Evolutionary conservation across 2,329 filamentous ascomycete genomes (phyloP).

Genomic region (Botrytis medusae): DNA sequence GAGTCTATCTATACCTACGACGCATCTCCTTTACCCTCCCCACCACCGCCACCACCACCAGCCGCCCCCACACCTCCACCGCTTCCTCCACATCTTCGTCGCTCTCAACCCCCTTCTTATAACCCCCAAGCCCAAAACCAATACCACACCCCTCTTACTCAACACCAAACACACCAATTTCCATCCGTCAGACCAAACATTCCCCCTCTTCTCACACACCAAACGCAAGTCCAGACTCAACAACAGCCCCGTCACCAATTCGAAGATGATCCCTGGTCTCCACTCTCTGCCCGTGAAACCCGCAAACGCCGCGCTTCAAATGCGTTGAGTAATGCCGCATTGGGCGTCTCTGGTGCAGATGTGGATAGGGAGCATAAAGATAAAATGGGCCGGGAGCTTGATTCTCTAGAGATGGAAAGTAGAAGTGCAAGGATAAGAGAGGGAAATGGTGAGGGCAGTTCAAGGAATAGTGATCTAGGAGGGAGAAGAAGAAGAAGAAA

Average conservation of each 20-base stretch:
- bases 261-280: constrained; percentile 13
- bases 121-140: not conserved
- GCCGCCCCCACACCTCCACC: constrained; percentile 19
- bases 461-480: rapidly evolving
- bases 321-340: not conserved
- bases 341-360: not conserved
- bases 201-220: not conserved
- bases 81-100: not conserved
- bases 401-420: not conserved
- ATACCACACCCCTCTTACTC: not conserved
- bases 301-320: constrained; percentile 11
- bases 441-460: not conserved
- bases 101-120: not conserved
- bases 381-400: constrained; percentile 17
- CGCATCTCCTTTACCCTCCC: not conserved
- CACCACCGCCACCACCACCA: constrained; percentile 13
- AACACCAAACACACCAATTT: not conserved
- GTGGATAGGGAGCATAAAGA: constrained; percentile 6
- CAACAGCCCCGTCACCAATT: not conserved
- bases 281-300: not conserved
- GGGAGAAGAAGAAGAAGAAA: not conserved
- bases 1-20: not conserved
- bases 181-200: not conserved
- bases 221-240: not conserved
- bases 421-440: not conserved